phyloP scores from a whole-genome alignment of 495 filamentous ascomycete genomes.

The Penicillium angulare region DNA sequence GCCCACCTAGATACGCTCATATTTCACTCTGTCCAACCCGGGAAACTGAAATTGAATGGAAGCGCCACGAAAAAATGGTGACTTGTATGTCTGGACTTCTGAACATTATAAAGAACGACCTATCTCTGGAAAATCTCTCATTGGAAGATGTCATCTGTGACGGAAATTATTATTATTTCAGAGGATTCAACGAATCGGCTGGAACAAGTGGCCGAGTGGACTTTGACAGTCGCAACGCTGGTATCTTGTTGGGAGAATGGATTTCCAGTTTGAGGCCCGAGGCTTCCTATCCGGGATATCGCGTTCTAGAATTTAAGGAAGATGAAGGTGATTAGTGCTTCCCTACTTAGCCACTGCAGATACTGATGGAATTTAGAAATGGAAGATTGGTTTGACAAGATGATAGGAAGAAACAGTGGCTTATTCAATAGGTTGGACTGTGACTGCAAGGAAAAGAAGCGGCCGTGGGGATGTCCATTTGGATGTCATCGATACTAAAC shows the following conservation, averaged over 20 bases:
- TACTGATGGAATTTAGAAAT: constrained; percentile 15
- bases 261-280: constrained; percentile 10
- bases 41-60: not conserved
- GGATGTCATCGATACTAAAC: constrained; percentile 10
- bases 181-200: not conserved
- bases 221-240: constrained; percentile 10
- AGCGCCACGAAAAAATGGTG: not conserved
- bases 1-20: not conserved
- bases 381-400: constrained; percentile 14
- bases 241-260: constrained; percentile 13
- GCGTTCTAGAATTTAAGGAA: constrained; percentile 5
- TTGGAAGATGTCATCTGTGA: constrained; percentile 16
- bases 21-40: not conserved
- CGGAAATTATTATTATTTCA: constrained; percentile 15
- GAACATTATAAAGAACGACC: constrained; percentile 8
- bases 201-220: constrained; percentile 6
- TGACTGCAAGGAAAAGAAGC: constrained; percentile 10
- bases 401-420: constrained; percentile 15
- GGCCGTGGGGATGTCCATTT: constrained; percentile 11
- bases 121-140: constrained; percentile 13
- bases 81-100: constrained; percentile 15
- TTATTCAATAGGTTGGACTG: constrained; percentile 9
- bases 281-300: constrained; percentile 5
- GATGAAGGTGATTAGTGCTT: constrained; percentile 10
- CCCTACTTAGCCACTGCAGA: constrained; percentile 1